Conservation (phyloP, 768 basidiomycete species). For the Amanita brunnescens region DNA sequence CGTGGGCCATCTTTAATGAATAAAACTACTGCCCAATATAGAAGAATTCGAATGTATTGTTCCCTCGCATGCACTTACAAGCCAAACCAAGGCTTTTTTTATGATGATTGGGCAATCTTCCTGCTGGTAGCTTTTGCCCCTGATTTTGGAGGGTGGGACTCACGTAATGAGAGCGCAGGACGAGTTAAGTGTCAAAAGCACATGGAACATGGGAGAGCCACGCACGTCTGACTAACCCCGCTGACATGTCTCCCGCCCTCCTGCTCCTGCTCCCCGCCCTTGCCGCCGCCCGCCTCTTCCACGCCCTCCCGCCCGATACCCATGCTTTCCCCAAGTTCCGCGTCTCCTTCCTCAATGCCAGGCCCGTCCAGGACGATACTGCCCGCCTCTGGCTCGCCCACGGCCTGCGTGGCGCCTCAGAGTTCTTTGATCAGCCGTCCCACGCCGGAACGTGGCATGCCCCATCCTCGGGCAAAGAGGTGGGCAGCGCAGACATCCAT, state of each 20-base stretch:
- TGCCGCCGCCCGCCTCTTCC: conserved; percentile 37
- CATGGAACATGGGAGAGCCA: too few relatives aligned
- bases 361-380: conserved; percentile 66
- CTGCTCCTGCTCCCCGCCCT: conserved; percentile 20
- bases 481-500: conserved; percentile 40
- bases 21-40: conserved; percentile 63
- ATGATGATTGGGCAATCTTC: conserved; percentile 37
- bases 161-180: conserved; percentile 40
- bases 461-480: conserved; percentile 41
- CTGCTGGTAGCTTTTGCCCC: conserved; percentile 47
- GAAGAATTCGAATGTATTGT: conserved; percentile 44
- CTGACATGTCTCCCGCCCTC: conserved; percentile 13
- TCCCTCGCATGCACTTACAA: conserved; percentile 56
- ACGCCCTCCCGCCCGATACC: conserved; percentile 72
- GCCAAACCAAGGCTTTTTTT: conserved; percentile 50
- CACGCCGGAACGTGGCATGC: conserved; percentile 30
- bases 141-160: conserved; percentile 47
- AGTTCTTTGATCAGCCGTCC: conserved; percentile 69
- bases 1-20: conserved; percentile 68
- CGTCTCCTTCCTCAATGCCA: conserved; percentile 69
- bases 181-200: background rate
- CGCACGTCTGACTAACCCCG: too few relatives aligned
- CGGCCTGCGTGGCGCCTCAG: conserved; percentile 64
- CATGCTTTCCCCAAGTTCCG: conserved; percentile 78
- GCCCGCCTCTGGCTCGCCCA: conserved; percentile 66